Evolutionary conservation across 2,329 filamentous ascomycete species (phyloP).

Genomic region (Leptographium radiaticola): DNA sequence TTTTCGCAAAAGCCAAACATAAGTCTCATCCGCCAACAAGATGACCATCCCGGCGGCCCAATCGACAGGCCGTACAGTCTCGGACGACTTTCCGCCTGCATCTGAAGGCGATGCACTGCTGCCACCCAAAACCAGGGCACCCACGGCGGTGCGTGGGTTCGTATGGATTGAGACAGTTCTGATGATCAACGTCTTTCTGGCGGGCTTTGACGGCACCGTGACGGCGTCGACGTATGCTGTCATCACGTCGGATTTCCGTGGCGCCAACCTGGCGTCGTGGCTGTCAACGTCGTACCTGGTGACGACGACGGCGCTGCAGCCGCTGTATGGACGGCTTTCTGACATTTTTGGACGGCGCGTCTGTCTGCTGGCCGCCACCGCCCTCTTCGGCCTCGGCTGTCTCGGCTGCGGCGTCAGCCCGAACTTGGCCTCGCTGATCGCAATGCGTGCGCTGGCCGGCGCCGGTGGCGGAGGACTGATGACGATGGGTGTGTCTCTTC

Average conservation of each 20-base stretch:
- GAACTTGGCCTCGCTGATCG: conserved; percentile 38
- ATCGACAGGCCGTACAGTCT: too few relatives aligned
- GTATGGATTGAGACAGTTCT: conserved; percentile 47
- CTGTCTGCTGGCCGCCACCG: conserved; percentile 48
- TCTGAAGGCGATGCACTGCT: too few relatives aligned
- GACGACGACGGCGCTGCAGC: conserved; percentile 47
- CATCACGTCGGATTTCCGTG: conserved; percentile 32
- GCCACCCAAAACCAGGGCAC: too few relatives aligned
- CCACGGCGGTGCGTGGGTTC: conserved; percentile 25
- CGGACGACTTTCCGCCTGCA: too few relatives aligned
- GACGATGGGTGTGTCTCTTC: conserved; percentile 31
- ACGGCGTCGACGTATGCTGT: conserved; percentile 63
- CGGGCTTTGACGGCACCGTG: conserved; percentile 58
- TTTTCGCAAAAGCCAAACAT: too few relatives aligned
- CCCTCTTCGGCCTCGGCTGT: conserved; percentile 19
- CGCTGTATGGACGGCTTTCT: conserved; percentile 47
- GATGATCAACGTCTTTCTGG: conserved; percentile 52
- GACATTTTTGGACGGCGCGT: conserved; percentile 50
- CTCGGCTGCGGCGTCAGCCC: conserved; percentile 41
- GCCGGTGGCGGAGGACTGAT: conserved; percentile 63
- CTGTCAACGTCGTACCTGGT: conserved; percentile 38
- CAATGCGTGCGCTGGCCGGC: conserved; percentile 31
- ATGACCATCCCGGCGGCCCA: too few relatives aligned
- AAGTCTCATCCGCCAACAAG: too few relatives aligned
- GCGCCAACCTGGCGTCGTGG: conserved; percentile 38